These are phyloP conservation scores for Xylaria cubensis DNA, from an alignment of 495 filamentous ascomycete species.

Conservation along the genomic window DNA sequence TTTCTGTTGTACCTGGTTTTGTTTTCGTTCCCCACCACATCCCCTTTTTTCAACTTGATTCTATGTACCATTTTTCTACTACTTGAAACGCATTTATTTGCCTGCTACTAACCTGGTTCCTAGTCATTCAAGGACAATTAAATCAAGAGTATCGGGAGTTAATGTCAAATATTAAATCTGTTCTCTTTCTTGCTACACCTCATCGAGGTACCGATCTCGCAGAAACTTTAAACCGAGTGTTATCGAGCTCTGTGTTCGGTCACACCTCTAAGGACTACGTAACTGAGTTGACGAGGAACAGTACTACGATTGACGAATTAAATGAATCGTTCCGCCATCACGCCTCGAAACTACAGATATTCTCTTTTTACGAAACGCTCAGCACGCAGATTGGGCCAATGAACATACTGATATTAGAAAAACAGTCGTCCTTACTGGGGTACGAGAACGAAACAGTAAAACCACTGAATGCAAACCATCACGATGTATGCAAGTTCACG, in stretches of 20 bases:
- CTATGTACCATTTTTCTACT: neutral
- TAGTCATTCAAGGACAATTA: neutral
- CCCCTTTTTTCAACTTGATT: neutral
- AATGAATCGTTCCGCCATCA: neutral
- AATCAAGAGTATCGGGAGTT: conserved; percentile 4
- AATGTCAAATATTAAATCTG: neutral
- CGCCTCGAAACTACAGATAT: neutral
- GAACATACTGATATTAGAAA: conserved; percentile 44
- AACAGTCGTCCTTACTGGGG: conserved; percentile 49
- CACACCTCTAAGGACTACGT: neutral
- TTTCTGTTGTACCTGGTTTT: neutral
- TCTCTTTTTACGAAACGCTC: conserved; percentile 50
- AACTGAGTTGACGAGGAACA: neutral
- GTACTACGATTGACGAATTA: neutral
- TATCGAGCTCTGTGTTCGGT: conserved; percentile 4
- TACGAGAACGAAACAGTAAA: conserved; percentile 45
- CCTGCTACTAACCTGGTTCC: neutral
- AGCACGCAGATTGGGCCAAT: conserved; percentile 33
- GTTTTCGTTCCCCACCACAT: neutral
- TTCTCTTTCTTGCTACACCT: conserved; percentile 7
- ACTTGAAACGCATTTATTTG: neutral
- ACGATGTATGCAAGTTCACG: conserved; percentile 53
- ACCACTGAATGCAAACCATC: conserved; percentile 52
- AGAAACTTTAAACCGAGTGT: neutral
- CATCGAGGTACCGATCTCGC: conserved; percentile 1